Evolutionary conservation across 805 yeast species (phyloP), one percentile per base, ranked within the genome.

Genomic region (Nakazawaea laoshanensis): DNA sequence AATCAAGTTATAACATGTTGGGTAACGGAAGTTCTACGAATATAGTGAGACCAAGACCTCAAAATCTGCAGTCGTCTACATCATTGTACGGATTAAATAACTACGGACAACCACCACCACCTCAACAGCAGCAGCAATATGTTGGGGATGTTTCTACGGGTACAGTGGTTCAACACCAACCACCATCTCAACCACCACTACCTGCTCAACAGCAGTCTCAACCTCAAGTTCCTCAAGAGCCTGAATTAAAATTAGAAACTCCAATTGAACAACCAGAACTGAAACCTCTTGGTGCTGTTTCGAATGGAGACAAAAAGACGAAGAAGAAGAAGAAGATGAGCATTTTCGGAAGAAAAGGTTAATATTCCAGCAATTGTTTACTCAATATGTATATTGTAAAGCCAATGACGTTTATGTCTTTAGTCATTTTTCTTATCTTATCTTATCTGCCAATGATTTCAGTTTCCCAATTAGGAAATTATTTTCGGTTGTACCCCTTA

Each of bases 261-360:
- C 6, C 28, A 13, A n/a, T 4, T 21, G 12, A 18, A 17, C 29
- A 20, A 16, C 21, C 33, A 4, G 33, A 27, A 16, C 26, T 32
- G 13, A 36, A 36, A 20, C 39, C 39, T 8, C 21, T 36, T 5
- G 39, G 39, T 5, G 10, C n/a, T 19, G 28, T 57, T 10, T 53
- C 57, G n/a, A 41, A 40, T 43, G 28, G 24, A 10, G 39, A 16
- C 21, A 29, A 36, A 16, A 55, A 52, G 39, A 48, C 61, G 55
- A 61, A 65, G 49, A 65, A 73, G 63, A 74, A 77, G 67, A 71
- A 75, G 68, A 83, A 79, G 70, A 69, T 73, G 46, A 85, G 89
- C 4, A 59, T 85, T 29, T 86, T 88, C 50, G 83, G 95, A 33
- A 71, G 79, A 50, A 75, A 74, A 67, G 74, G 74, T n/a, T n/a